Conservation (phyloP, 1,284 basidiomycete genomes). For the Amylostereum areolatum region DNA sequence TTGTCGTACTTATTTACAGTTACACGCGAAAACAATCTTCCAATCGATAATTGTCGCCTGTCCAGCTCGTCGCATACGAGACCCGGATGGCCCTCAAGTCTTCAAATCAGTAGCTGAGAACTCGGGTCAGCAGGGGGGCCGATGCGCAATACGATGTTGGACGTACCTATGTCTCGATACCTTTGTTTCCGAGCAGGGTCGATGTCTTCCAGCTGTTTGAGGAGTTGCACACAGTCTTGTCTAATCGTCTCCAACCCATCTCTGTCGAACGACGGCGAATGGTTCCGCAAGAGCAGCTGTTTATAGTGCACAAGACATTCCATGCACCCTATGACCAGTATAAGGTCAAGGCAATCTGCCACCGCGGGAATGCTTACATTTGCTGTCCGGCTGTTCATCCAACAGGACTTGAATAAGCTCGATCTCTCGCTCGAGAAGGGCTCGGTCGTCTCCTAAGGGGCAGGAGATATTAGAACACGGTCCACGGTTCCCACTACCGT, state of each 20-base stretch:
- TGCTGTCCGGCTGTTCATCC: conserved; percentile 87
- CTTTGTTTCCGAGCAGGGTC: conserved; percentile 56
- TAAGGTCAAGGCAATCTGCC: neutral
- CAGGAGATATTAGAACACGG: too few species aligned
- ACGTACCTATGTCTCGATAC: conserved; percentile 60
- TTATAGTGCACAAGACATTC: conserved; percentile 87
- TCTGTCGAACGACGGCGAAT: conserved; percentile 17
- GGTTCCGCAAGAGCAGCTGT: conserved; percentile 45
- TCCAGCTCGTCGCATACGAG: too few species aligned
- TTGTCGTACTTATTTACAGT: too few species aligned
- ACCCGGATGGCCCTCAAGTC: too few species aligned
- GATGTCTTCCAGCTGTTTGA: conserved; percentile 45
- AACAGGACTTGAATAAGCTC: conserved; percentile 79
- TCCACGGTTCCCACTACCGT: neutral
- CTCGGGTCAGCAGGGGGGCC: neutral
- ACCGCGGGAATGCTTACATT: conserved; percentile 55
- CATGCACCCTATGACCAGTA: conserved; percentile 70
- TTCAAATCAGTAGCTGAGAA: too few species aligned
- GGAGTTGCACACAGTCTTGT: conserved; percentile 44
- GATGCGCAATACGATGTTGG: neutral
- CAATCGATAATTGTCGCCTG: too few species aligned
- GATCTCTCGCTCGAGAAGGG: conserved; percentile 74
- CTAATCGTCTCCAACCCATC: conserved; percentile 33
- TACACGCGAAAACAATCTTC: too few species aligned
- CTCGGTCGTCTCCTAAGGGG: conserved; percentile 40